Base-by-base conservation (phyloP, 371 early-diverging fungal species). In the Capillidium heterosporum region DNA sequence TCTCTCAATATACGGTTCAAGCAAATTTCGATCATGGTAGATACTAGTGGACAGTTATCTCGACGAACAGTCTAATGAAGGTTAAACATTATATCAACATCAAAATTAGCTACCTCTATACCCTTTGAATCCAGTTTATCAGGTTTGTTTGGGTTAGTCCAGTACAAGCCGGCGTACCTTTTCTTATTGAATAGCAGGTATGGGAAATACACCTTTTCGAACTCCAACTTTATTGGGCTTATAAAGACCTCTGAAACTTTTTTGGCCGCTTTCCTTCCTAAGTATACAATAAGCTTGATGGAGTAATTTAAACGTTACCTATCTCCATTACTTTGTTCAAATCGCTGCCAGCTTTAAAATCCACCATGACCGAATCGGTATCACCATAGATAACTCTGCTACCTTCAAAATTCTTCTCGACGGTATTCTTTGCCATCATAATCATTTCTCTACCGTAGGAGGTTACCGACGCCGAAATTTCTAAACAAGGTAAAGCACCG, bases 321-420 rank as follows among this genome's bases (percentile, higher is more conserved):
- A n/a, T n/a, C n/a, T n/a, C n/a, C n/a, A n/a, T n/a, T n/a, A n/a
- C n/a, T n/a, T n/a, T n/a, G n/a, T n/a, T n/a, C n/a, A n/a, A n/a
- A n/a, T n/a, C n/a, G 51, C 71, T 73, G 39, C 74, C 66, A 13
- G 79, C 83, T 28, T 91, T 91, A 76, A 98, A 97, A 56, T 94
- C 92, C 52, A 99, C 92, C 99, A 99, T 99, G 28, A 99, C 99
- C 1, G 99, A 99, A 75, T 99, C 99, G 0, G 99, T 99, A 68
- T 99, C 99, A 52, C 99, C 99, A 63, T 99, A 99, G 56, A 99
- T 94, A 48, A 99, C 98, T 59, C 93, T 94, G 19, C 67, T 77
- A 11, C 85, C 78, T 0, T 78, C 83, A 66, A 77, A 99, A 27
- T 78, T 78, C 5, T 69, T 74, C 67, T 99, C 98, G 0, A 99